Base-by-base conservation (phyloP, 441 rosid species). In the Raphanus hybrid region DNA sequence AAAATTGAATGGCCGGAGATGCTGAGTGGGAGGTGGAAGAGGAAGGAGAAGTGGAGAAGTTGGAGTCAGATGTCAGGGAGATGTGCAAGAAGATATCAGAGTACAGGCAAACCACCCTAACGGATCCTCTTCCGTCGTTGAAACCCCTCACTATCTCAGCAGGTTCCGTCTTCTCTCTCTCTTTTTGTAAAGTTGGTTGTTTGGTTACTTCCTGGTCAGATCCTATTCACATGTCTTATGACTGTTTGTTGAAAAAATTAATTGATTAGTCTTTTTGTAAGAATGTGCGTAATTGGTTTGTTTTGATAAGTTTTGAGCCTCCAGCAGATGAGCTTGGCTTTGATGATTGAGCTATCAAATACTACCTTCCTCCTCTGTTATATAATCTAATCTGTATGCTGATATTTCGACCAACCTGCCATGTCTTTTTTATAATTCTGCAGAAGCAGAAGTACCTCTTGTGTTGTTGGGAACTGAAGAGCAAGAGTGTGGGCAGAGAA, bases 41-140 rank as follows among this genome's bases (percentile, higher is more conserved):
- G 5, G 34, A 29, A 29, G 34, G 34, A 29, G 67, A 78, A 70
- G 8, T 79, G 37, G 79, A 65, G 59, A 35, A 59, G 18, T 35
- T 79, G 76, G 82, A 79, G 82, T 45, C 69, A 8, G 79, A 79
- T 34, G 64, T 75, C 73, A 69, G 2, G 54, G 69, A 65, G 54
- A 58, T 80, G 79, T 75, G 79, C 4, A 50, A 59, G 54, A 80
- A 66, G 76, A 75, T 80, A 0, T 70, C 76, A 9, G 76, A 75
- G 20, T 80, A 70, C 60, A 75, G 82, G 60, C 55, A 50, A 75
- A 79, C 82, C 59, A 79, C 76, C 69, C 69, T 79, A 75, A 76
- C 82, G 73, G 73, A 60, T 78, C 73, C 43, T 60, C 55, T 48
- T 48, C 63, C 34, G 0, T 35, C 34, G 1, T 26, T 67, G 0